Percentiles rank a stretch among this genome's conserved stretches.
Evolutionary conservation across 179 eudicot genomes (phyloP).

Genomic region (Spinacia oleracea): DNA sequence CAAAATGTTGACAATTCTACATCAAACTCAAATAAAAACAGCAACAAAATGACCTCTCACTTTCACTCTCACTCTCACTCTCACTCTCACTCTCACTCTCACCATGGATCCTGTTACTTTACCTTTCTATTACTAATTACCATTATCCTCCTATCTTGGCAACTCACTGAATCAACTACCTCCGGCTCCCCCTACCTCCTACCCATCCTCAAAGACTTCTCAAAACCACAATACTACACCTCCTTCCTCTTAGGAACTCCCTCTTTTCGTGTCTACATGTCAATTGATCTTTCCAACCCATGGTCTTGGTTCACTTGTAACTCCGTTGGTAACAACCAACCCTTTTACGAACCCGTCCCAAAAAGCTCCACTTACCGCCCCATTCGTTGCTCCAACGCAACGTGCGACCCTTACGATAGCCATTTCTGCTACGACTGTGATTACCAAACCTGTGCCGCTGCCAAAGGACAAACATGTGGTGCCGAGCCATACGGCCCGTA

Average conservation of each 20-base stretch:
- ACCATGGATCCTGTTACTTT: not conserved
- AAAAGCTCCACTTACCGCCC: constrained; percentile 25
- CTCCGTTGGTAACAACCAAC: constrained; percentile 25
- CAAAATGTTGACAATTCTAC: too few species aligned
- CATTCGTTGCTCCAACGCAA: constrained; percentile 15
- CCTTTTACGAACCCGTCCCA: constrained; percentile 24
- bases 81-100: too few species aligned
- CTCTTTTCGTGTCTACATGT: constrained; percentile 11
- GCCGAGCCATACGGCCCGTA: constrained; percentile 25
- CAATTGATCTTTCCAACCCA: constrained; percentile 31
- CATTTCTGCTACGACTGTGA: constrained; percentile 28
- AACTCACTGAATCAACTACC: constrained; percentile 12
- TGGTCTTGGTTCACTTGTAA: constrained; percentile 35
- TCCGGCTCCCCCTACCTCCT: constrained; percentile 13
- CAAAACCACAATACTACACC: constrained; percentile 28
- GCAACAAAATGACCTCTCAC: too few species aligned
- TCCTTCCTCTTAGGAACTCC: constrained; percentile 30
- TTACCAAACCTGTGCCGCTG: constrained; percentile 8
- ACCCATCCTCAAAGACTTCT: constrained; percentile 24
- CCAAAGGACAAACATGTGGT: constrained; percentile 26
- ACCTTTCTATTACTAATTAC: not conserved
- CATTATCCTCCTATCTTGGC: not conserved
- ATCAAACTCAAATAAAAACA: too few species aligned
- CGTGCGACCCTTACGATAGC: constrained; percentile 20
- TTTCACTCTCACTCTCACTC: too few species aligned